phyloP scores from a whole-genome alignment of 116 monocot species.

The Posidonia oceanica region DNA sequence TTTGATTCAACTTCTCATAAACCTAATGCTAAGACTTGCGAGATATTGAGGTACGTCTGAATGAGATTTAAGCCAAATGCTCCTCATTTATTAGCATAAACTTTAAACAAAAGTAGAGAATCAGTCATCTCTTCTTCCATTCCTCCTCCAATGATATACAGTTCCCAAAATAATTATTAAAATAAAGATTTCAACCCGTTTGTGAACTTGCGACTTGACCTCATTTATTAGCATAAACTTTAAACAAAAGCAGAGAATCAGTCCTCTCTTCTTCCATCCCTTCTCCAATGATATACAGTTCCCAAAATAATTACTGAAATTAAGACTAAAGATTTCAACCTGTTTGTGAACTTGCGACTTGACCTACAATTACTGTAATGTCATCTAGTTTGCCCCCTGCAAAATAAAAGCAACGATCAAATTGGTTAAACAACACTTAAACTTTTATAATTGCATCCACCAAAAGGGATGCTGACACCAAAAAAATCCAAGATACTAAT shows the following conservation, averaged over 20 bases:
- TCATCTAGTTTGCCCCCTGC: slow-evolving; percentile 93
- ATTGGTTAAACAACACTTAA: background rate
- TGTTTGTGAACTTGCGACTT: slow-evolving; percentile 10
- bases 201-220: slow-evolving; percentile 12
- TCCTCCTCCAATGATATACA: too few relatives aligned
- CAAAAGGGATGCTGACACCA: background rate
- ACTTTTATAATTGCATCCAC: background rate
- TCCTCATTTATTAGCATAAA: too few relatives aligned
- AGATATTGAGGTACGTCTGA: too few relatives aligned
- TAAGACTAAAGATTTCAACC: background rate
- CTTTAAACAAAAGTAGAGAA: too few relatives aligned
- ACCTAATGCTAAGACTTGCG: too few relatives aligned
- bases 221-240: too few relatives aligned
- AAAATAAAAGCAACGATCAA: background rate
- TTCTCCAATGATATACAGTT: too few relatives aligned
- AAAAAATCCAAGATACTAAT: background rate
- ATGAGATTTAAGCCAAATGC: too few relatives aligned
- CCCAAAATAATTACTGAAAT: background rate
- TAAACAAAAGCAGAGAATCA: too few relatives aligned
- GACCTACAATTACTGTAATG: slow-evolving; percentile 76
- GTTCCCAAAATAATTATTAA: background rate
- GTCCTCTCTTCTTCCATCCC: too few relatives aligned
- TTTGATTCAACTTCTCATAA: too few relatives aligned
- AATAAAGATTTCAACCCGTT: background rate
- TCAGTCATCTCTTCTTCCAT: too few relatives aligned